Evolutionary conservation across 495 filamentous ascomycete genomes (phyloP), one percentile per base, ranked within the genome.

Genomic region (Talaromyces ruber): DNA sequence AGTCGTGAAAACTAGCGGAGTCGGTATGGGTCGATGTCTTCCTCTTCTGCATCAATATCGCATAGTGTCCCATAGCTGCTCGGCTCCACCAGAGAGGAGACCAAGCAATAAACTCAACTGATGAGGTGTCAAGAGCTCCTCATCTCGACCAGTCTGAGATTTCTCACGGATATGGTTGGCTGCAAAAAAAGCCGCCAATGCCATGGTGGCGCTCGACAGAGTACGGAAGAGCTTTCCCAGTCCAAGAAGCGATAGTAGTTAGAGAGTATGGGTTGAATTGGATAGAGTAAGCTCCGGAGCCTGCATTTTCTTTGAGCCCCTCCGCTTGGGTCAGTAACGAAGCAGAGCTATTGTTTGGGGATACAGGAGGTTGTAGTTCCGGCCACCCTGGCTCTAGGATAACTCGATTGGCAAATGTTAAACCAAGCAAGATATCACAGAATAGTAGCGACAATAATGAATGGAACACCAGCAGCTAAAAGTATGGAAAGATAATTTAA

Each of bases 31-130:
- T 29, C 28, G 52, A 16, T 29, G 52, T 55, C 52, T 55, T 55
- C 52, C 52, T 55, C 52, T 55, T 55, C 52, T 55, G 52, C 9
- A 55, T 55, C 52, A 9, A 55, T 55, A 55, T 55, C 52, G 52
- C 52, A 55, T 24, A 29, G 52, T 55, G 25, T 55, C 52, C 52
- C 52, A 55, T 55, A 55, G 52, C 52, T 55, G 52, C 52, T 55
- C 52, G 52, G 25, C 52, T 55, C 52, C 52, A 55, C 52, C 52
- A 55, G 52, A 55, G 52, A 55, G 52, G 14, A 55, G 52, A 29
- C 52, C 52, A 55, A 55, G 52, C 26, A 55, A 55, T 29, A 55
- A 55, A 55, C 52, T 55, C 52, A 55, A 55, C 52, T 55, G 52
- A n/a, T 55, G 52, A 55, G 52, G 52, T 55, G 52, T 55, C 52